Evolutionary conservation across 2,329 filamentous ascomycete species (phyloP).

Genomic region (Aureobasidium subglaciale): DNA sequence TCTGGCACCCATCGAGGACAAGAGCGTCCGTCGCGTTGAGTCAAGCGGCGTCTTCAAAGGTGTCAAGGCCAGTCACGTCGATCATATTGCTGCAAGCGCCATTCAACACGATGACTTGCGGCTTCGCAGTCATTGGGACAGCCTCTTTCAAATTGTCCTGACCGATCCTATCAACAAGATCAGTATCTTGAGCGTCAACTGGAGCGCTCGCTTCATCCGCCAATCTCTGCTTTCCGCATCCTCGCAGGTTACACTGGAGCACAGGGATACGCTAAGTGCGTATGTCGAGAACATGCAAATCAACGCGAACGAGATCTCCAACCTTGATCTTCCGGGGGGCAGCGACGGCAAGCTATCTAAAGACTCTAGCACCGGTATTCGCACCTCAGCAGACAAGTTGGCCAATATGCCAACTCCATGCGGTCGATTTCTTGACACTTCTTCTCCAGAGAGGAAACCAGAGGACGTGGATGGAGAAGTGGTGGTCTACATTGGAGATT

Average conservation of each 20-base stretch:
- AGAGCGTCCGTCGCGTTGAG: conserved; percentile 35
- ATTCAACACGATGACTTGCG: conserved; percentile 27
- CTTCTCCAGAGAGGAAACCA: background rate
- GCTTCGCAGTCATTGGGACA: conserved; percentile 31
- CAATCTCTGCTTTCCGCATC: conserved; percentile 16
- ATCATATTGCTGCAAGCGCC: conserved; percentile 22
- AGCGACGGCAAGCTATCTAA: conserved; percentile 26
- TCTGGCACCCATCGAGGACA: conserved; percentile 33
- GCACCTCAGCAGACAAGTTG: conserved; percentile 38
- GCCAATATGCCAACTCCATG: conserved; percentile 20
- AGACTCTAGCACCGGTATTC: conserved; percentile 23
- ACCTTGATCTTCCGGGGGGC: conserved; percentile 21
- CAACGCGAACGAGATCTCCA: conserved; percentile 31
- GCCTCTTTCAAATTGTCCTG: conserved; percentile 26
- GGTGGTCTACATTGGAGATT: conserved; percentile 42
- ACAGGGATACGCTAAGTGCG: background rate
- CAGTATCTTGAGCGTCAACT: conserved; percentile 41
- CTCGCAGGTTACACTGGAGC: background rate
- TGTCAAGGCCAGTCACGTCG: conserved; percentile 28
- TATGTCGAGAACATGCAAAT: conserved; percentile 20
- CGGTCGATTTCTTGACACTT: background rate
- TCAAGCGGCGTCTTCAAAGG: conserved; percentile 34
- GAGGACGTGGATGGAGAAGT: conserved; percentile 8
- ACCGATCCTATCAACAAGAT: conserved; percentile 17
- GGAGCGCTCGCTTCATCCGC: conserved; percentile 38